Conservation (phyloP, 108 stramenopile species). For the Licmophora abbreviata region DNA sequence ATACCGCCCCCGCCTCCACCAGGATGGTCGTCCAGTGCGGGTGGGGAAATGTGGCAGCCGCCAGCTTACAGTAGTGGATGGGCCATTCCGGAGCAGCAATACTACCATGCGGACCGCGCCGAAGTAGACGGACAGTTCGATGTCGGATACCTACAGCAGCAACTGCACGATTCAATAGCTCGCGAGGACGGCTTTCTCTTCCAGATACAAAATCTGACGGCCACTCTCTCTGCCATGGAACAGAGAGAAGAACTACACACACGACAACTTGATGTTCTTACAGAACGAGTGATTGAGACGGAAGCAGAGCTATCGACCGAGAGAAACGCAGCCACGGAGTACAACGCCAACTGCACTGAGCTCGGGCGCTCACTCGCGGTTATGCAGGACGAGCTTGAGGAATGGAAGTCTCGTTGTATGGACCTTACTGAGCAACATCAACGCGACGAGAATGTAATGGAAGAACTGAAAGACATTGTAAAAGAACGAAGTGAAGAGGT, state of each 20-base stretch:
- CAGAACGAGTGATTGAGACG: conserved; percentile 64
- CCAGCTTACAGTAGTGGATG: no score
- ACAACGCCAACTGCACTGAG: conserved; percentile 59
- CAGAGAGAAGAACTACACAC: conserved; percentile 42
- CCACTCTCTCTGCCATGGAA: conserved; percentile 16
- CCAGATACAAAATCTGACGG: conserved; percentile 37
- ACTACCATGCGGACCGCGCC: no score
- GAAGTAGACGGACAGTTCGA: no score
- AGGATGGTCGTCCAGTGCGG: no score
- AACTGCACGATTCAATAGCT: conserved; percentile 20
- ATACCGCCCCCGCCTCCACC: no score
- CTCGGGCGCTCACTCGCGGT: conserved; percentile 21
- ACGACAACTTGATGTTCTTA: conserved; percentile 55
- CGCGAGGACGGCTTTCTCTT: conserved; percentile 23
- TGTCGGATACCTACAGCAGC: conserved; percentile 9
- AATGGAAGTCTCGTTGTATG: conserved; percentile 32
- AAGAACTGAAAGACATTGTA: conserved; percentile 23
- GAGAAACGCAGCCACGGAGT: conserved; percentile 45
- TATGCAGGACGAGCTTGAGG: conserved; percentile 37
- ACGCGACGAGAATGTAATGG: conserved; percentile 15
- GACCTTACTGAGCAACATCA: conserved; percentile 19
- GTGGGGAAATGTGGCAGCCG: no score
- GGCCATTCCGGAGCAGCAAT: no score
- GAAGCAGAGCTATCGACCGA: conserved; percentile 45
- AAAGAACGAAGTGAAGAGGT: conserved; percentile 46